Evolutionary conservation across 225 moss, liverwort and hornwort genomes (phyloP).

Genomic region (Pseudisothecium myosuroides): DNA sequence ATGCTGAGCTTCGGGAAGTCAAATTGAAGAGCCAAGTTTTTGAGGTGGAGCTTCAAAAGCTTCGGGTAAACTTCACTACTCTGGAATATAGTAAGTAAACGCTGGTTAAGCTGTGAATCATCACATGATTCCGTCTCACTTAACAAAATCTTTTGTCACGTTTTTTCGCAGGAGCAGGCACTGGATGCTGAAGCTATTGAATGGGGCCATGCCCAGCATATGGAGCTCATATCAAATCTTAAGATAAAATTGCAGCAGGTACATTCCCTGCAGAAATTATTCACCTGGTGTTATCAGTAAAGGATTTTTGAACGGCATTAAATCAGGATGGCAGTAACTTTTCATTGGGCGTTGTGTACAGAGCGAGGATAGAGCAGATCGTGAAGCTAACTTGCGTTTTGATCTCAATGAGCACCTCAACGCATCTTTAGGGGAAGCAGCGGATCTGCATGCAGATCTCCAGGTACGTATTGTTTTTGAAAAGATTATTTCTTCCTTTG

Average conservation of each 20-base stretch:
- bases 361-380: conserved; percentile 38
- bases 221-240: conserved; percentile 39
- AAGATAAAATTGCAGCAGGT: conserved; percentile 45
- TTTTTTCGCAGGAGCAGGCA: conserved; percentile 17
- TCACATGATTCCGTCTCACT: neutral
- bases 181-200: conserved; percentile 36
- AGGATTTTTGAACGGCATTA: neutral
- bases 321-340: neutral
- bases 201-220: conserved; percentile 31
- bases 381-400: conserved; percentile 18
- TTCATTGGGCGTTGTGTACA: neutral
- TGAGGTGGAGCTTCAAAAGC: conserved; percentile 19
- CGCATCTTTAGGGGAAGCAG: conserved; percentile 18
- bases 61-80: conserved; percentile 10
- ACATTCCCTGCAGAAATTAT: neutral
- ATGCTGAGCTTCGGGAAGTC: conserved; percentile 39
- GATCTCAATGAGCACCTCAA: conserved; percentile 36
- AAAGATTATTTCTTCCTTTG: neutral
- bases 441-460: conserved; percentile 31
- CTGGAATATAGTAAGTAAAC: neutral
- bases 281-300: neutral
- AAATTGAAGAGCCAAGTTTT: conserved; percentile 15
- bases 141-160: neutral
- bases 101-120: neutral
- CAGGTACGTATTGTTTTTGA: conserved; percentile 25